A percentile compares a stretch with the other conserved stretches of the same genome.
These are phyloP conservation scores for Puccinia coronata DNA, from an alignment of 1,284 basidiomycete genomes.

Conservation along the genomic window DNA sequence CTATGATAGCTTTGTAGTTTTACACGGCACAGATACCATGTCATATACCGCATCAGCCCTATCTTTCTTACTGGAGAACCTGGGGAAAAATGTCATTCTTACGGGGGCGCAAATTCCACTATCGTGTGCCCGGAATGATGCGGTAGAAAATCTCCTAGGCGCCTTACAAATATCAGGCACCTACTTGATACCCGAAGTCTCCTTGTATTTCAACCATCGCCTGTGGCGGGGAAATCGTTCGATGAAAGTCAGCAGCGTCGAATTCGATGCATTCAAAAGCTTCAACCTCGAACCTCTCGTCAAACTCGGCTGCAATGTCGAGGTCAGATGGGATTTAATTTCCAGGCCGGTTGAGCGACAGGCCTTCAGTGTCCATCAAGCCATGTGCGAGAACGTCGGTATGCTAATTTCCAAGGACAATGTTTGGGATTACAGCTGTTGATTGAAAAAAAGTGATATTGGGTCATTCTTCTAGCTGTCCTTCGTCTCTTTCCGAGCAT, in stretches of 20 bases:
- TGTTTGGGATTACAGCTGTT: not conserved
- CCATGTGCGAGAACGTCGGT: conserved; percentile 77
- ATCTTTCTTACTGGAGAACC: conserved; percentile 83
- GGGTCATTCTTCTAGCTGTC: conserved; percentile 68
- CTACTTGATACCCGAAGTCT: conserved; percentile 78
- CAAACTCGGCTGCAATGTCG: conserved; percentile 86
- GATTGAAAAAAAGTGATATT: conserved; percentile 1
- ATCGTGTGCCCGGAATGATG: conserved; percentile 83
- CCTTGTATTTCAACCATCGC: conserved; percentile 83
- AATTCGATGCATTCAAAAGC: conserved; percentile 80
- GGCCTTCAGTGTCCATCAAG: conserved; percentile 71
- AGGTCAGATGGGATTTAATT: conserved; percentile 54
- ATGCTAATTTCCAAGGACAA: conserved; percentile 53
- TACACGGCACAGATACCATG: conserved; percentile 95
- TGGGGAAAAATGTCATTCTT: conserved; percentile 77
- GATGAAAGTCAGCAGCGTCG: conserved; percentile 78
- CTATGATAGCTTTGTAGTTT: conserved; percentile 85
- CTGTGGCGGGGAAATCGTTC: conserved; percentile 79
- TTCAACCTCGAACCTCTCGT: conserved; percentile 83
- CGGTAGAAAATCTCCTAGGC: conserved; percentile 82
- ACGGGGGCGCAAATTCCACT: conserved; percentile 91
- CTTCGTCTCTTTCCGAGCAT: conserved; percentile 52
- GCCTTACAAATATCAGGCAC: conserved; percentile 83
- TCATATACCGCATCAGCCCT: conserved; percentile 81
- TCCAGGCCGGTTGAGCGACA: conserved; percentile 55